Base-by-base conservation (phyloP, 768 basidiomycete genomes). In the Leucocoprinus leucothites region DNA sequence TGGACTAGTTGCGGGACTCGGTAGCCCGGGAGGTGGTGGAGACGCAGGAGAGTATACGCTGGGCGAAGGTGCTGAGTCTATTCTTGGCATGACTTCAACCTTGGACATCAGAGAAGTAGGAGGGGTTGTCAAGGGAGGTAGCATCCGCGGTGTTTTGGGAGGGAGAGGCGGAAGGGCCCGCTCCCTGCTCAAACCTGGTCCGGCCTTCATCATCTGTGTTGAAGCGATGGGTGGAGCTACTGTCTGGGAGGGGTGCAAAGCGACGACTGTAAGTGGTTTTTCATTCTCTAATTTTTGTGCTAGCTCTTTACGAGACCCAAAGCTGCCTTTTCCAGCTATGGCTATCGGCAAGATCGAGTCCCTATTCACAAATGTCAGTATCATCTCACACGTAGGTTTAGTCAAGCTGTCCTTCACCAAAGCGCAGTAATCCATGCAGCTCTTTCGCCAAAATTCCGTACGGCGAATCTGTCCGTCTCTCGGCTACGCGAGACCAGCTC, bases 391-490 rank as follows among this genome's bases (percentile, higher is more conserved):
- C 11, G 22, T 13, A 36, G n/a, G 35, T 48, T 40, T 42, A 19
- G 41, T 53, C 38, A n/a, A 44, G 25, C 21, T 64, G 75, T 26
- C 18, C 16, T 25, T 63, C 65, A 88, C 89, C 89, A 91, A 45
- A 90, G 81, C 2, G 84, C 80, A 61, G 84, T 86, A 48, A 91
- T 78, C 89, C 89, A 91, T 8, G 76, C 77, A 3, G 86, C 87
- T 48, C 89, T 74, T 53, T 87, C 86, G 56, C 78, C 75, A 24
- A 82, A 77, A 19, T 82, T 82, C 9, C 71, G 65, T 2, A 80
- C 82, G 0, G 85, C 87, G 64, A 91, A 88, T 52, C 74, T 80
- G 63, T 88, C 84, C 51, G 68, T 72, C 3, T 67, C 68, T 21
- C 72, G 67, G 13, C 75, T 81, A 50, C 81, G 76, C 53, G 87